Percentiles rank a stretch among this genome's conserved stretches.
These are phyloP conservation scores for Colletotrichum orchidophilum DNA, from an alignment of 2,329 filamentous ascomycete species.

Conservation along the genomic window DNA sequence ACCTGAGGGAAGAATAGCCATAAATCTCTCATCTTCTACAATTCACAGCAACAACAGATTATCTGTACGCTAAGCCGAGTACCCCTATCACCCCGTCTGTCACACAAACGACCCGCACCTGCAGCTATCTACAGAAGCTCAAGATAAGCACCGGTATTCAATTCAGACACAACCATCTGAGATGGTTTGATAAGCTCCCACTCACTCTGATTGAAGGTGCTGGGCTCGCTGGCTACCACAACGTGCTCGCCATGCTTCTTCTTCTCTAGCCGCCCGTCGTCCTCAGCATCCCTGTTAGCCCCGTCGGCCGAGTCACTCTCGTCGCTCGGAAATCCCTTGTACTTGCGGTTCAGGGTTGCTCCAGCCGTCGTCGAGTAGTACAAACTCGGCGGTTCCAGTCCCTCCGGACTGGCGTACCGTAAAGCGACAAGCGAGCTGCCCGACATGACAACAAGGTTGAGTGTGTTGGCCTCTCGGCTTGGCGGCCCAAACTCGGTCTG, in stretches of 20 bases:
- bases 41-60: background rate
- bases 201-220: constrained; percentile 13
- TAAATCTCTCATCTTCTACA: too few species aligned
- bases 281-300: background rate
- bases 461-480: background rate
- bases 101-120: background rate
- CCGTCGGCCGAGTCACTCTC: background rate
- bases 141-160: background rate
- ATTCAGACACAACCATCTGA: constrained; percentile 20
- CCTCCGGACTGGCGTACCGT: constrained; percentile 9
- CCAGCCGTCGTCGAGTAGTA: constrained; percentile 25
- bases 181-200: constrained; percentile 21
- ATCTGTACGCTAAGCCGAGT: background rate
- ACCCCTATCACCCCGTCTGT: background rate
- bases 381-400: constrained; percentile 12
- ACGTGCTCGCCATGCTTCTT: constrained; percentile 8
- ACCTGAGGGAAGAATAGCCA: too few species aligned
- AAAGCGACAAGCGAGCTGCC: constrained; percentile 23
- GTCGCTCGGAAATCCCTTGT: constrained; percentile 18
- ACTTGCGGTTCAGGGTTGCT: constrained; percentile 20
- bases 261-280: constrained; percentile 6
- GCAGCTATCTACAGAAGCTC: background rate
- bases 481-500: constrained; percentile 3
- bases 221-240: constrained; percentile 24
- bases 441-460: constrained; percentile 9